Conservation (phyloP, 2,329 filamentous ascomycete species). For the Raffaelea ambrosiae region DNA sequence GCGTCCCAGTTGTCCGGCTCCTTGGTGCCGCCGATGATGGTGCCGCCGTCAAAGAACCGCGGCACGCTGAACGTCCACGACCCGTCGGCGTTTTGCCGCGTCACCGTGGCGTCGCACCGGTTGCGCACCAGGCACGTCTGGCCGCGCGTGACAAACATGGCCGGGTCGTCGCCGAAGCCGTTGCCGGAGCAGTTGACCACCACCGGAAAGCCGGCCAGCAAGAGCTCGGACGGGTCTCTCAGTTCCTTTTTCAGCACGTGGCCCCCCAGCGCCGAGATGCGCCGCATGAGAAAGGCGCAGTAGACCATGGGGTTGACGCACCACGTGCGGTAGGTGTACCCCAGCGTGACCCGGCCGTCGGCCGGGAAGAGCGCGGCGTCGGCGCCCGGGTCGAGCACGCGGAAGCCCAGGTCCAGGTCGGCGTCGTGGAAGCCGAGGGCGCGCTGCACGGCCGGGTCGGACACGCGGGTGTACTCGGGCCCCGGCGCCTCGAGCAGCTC, state of each 20-base stretch:
- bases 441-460: constrained; percentile 19
- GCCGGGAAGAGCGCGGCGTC: too few species aligned
- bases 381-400: constrained; percentile 22
- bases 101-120: constrained; percentile 34
- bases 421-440: constrained; percentile 20
- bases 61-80: constrained; percentile 56
- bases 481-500: constrained; percentile 42
- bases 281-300: constrained; percentile 36
- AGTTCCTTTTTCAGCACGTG: constrained; percentile 25
- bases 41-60: constrained; percentile 52
- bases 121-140: constrained; percentile 39
- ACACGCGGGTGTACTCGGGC: constrained; percentile 25
- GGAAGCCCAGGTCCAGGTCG: constrained; percentile 28
- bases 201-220: constrained; percentile 20
- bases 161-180: constrained; percentile 28
- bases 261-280: constrained; percentile 29
- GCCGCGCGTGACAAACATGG: constrained; percentile 35
- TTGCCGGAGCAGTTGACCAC: constrained; percentile 38
- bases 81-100: constrained; percentile 54
- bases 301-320: constrained; percentile 48
- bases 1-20: constrained; percentile 48
- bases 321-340: constrained; percentile 44
- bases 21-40: constrained; percentile 59
- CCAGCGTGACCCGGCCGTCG: constrained; percentile 32
- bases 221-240: constrained; percentile 27